Conservation (phyloP, 495 filamentous ascomycete genomes). For the Stereocaulon alpinum region DNA sequence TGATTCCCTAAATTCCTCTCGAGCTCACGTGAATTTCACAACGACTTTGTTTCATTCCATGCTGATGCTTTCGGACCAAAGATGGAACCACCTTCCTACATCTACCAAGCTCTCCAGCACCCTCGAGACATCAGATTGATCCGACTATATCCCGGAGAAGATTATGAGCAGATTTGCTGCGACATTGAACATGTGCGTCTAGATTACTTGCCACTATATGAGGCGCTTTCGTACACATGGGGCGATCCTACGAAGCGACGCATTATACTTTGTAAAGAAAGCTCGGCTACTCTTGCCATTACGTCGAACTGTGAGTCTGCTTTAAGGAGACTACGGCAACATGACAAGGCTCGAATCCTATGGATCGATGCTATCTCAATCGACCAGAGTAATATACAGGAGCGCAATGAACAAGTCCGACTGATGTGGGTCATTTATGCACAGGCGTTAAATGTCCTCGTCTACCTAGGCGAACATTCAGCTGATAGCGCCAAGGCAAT, state of each 20-base stretch:
- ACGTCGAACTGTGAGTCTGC: neutral
- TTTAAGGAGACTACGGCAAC: neutral
- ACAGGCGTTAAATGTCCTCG: neutral
- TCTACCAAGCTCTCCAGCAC: too few relatives aligned
- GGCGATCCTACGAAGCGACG: neutral
- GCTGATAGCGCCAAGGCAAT: neutral
- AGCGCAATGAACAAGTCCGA: neutral
- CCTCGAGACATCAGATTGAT: too few relatives aligned
- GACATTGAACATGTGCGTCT: too few relatives aligned
- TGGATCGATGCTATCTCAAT: neutral
- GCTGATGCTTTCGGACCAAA: too few relatives aligned
- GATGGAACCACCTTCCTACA: too few relatives aligned
- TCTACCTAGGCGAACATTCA: neutral
- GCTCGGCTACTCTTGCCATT: neutral
- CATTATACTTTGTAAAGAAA: neutral
- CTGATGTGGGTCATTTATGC: neutral
- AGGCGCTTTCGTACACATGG: neutral
- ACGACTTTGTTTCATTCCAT: too few relatives aligned
- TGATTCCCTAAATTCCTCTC: too few relatives aligned
- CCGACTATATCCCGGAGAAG: too few relatives aligned
- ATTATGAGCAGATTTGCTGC: too few relatives aligned
- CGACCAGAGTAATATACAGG: neutral
- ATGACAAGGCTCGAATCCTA: neutral
- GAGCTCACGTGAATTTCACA: too few relatives aligned
- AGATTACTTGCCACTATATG: too few relatives aligned